Conservation (phyloP, 2,329 filamentous ascomycete genomes). For the Paracoccidioides brasiliensis region DNA sequence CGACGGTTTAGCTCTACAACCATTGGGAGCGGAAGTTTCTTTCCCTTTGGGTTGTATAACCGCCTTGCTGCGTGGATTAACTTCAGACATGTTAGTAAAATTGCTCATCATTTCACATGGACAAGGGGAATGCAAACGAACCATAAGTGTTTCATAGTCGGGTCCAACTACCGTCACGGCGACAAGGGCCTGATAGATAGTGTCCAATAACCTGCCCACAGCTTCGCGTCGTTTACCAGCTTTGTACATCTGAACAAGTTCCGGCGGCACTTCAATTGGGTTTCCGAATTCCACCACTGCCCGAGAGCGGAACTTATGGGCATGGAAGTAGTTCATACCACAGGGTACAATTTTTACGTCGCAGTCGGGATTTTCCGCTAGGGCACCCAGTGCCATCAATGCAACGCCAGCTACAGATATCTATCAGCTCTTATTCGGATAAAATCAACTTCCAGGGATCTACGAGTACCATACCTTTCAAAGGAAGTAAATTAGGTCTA, state of each 20-base stretch:
- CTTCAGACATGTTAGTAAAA: conserved; percentile 29
- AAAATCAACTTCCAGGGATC: background rate
- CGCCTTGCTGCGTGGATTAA: conserved; percentile 87
- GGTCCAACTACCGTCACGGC: conserved; percentile 85
- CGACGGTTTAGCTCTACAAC: conserved; percentile 90
- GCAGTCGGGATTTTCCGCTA: conserved; percentile 74
- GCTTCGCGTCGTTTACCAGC: conserved; percentile 73
- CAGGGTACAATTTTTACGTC: conserved; percentile 90
- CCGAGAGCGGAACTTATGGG: conserved; percentile 93
- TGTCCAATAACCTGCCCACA: conserved; percentile 72
- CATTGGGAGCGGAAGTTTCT: conserved; percentile 80
- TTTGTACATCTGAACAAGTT: conserved; percentile 76
- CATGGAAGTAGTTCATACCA: conserved; percentile 99
- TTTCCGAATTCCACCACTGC: conserved; percentile 91
- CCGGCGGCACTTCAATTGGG: conserved; percentile 69
- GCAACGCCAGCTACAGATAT: conserved; percentile 62
- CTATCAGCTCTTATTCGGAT: conserved; percentile 12
- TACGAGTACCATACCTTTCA: conserved; percentile 47
- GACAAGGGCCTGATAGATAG: conserved; percentile 70
- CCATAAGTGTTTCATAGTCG: conserved; percentile 92
- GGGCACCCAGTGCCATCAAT: conserved; percentile 88
- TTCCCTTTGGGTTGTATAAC: conserved; percentile 86
- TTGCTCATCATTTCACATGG: background rate
- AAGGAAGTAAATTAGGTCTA: conserved; percentile 73
- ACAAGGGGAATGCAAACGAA: conserved; percentile 19